Conservation (phyloP, 2,329 filamentous ascomycete genomes). For the Chrysoporthe puriensis region DNA sequence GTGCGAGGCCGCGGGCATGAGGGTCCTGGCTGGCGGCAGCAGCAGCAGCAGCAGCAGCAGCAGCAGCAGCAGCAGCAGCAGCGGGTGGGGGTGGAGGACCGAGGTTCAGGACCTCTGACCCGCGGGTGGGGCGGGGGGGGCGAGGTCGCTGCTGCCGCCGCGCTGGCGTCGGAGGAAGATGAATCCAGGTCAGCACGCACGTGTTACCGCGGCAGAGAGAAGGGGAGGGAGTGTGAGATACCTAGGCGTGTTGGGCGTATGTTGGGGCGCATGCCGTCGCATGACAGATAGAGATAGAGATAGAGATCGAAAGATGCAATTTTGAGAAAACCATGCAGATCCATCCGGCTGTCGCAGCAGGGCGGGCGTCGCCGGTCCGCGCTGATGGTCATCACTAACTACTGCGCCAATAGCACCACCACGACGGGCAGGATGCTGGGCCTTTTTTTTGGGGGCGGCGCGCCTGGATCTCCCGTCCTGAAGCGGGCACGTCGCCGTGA, state of each 20-base stretch:
- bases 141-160: too few relatives aligned
- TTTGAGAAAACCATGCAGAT: neutral
- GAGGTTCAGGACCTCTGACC: constrained; percentile 47
- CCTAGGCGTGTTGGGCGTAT: neutral
- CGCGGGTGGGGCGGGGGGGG: too few relatives aligned
- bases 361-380: neutral
- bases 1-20: constrained; percentile 53
- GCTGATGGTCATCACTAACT: neutral
- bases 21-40: constrained; percentile 37
- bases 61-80: constrained; percentile 15
- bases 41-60: constrained; percentile 22
- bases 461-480: too few relatives aligned
- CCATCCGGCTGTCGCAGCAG: neutral
- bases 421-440: too few relatives aligned
- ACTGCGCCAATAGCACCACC: too few relatives aligned
- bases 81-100: constrained; percentile 51
- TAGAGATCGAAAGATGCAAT: neutral
- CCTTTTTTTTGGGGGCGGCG: too few relatives aligned
- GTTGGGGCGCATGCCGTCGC: too few relatives aligned
- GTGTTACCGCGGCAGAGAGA: neutral
- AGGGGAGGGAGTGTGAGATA: neutral
- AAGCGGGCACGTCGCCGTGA: too few relatives aligned
- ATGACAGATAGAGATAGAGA: too few relatives aligned
- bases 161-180: too few relatives aligned
- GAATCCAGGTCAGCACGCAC: too few relatives aligned